Evolutionary conservation across 2,329 filamentous ascomycete species (phyloP), one percentile per base, ranked within the genome.

Genomic region (Tympanopsis confertula): DNA sequence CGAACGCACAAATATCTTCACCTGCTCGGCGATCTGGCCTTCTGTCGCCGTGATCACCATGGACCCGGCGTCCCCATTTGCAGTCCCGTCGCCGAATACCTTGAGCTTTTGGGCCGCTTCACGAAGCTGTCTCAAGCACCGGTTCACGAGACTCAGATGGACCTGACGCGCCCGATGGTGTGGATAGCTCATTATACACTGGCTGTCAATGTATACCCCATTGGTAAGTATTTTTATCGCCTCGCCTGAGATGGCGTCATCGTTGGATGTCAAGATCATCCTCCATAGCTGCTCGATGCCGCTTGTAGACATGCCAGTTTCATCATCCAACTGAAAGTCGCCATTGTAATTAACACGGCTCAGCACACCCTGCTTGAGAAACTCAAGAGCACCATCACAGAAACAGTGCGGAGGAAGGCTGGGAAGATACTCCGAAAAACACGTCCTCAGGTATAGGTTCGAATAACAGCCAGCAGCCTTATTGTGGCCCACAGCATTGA

Each of bases 221-320:
- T 62, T 58, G 18, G 87, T 85, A 3, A 94, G 73, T 15, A 77
- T 76, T 36, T 66, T 67, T 20, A 83, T 86, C 1, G 85, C 82
- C 38, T 68, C 61, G 17, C 70, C 68, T 45, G 85, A 83, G 35
- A 91, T 77, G 1, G 67, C 71, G 28, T 70, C 63, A 26, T 72
- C 64, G 4, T 77, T 74, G 2, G 83, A 77, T 13, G 73, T 78
- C 38, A 94, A 62, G 22, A 89, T 76, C 47, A 94, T 74, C 18
- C 77, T 74, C 88, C 88, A 94, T n/a, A 94, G 63, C 41, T 87
- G 71, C 47, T 91, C 82, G 33, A 72, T 65, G 19, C 61, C 73
- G 45, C 57, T 71, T 42, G 64, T 69, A 45, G 69, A 62, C 19
- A 74, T 52, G 10, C 65, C 58, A n/a, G 65, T 59, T 5, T 67